Base-by-base conservation (phyloP, 208 protist genomes). In the Trypanosoma rangeli region DNA sequence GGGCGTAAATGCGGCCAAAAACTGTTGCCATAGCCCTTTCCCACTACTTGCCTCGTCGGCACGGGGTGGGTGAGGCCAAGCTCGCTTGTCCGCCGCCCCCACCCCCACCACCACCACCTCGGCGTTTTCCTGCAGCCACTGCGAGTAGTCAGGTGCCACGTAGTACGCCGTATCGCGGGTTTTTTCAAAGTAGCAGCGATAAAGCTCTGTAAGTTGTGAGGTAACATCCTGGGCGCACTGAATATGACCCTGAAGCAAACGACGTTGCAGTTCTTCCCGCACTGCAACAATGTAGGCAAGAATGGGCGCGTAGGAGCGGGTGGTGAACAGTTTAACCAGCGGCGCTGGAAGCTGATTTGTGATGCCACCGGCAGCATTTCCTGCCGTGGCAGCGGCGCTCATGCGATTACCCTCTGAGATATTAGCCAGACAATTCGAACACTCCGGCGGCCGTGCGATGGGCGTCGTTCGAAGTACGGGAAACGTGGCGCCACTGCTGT, bases 241-340 rank as follows among this genome's bases (percentile, higher is more conserved):
- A 52, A 83, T 63, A 39, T 77, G 73, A 63, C 74, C 65, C 20
- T 66, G 70, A 68, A 76, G 72, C 62, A 85, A 55, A 64, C 70
- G 62, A 22, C 57, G 60, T 70, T 89, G 84, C 44, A 86, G 59
- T 31, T 57, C 31, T 15, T 69, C 39, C 20, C 84, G 84, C 20
- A 80, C 46, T 28, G 39, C 50, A 31, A 73, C 65, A 50, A 84
- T 78, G 72, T 81, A 81, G 48, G 76, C 63, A 54, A 89, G 76
- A 29, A 90, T 80, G 10, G 85, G 82, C 0, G 85, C 76, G 49
- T 81, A 90, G 5, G 78, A 82, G 15, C 63, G 64, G 2, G 77
- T 80, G 4, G 76, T 75, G 29, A 90, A 74, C n/a, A 90, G 59
- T 68, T 76, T 80, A 0, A 80, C 73, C 3, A 90, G 71, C 29